Base-by-base conservation (phyloP, 1,139 yeast genomes). In the Yamadazyma triangularis region DNA sequence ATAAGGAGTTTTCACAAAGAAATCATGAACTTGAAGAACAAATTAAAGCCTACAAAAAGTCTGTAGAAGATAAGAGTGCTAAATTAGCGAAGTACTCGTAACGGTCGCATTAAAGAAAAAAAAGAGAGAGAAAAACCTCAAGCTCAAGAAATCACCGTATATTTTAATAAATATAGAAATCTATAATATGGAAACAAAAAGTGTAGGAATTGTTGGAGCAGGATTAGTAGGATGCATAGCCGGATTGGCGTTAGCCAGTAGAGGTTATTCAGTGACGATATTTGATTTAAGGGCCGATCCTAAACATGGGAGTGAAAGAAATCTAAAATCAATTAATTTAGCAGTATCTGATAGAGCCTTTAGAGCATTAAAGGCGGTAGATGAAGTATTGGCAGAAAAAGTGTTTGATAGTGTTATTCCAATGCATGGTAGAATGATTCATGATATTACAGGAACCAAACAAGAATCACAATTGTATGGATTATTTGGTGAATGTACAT, bases 221-320 rank as follows among this genome's bases (percentile, higher is more conserved):
- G 97, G 97, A 0, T 73, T 86, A 3, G 96, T 89, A 4, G 97
- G 97, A 1, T 74, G 93, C 33, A 64, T 87, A n/a, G 75, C 91
- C 0, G 94, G 96, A 0, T 57, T 89, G 15, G 94, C 91, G 0
- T 70, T 89, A 29, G 76, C 80, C 4, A 65, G 77, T 33, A 70
- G 75, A 37, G 96, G 95, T n/a, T 82, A 73, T 53, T 43, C 70
- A 0, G 96, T 89, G 10, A 67, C 78, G 0, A 52, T 89, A 5
- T 83, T 74, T 44, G 96, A 89, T 42, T 62, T 76, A 36, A 45
- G 73, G 29, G 45, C 56, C 4, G 75, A 70, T 41, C 73, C 72
- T 9, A 40, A 53, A 16, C 39, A 39, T n/a, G 30, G 31, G 16
- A 25, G 33, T 23, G 24, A 29, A 11, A 56, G 58, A 33, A 64